These are phyloP conservation scores for Daldinia loculata DNA, from an alignment of 495 filamentous ascomycete genomes.

Conservation along the genomic window DNA sequence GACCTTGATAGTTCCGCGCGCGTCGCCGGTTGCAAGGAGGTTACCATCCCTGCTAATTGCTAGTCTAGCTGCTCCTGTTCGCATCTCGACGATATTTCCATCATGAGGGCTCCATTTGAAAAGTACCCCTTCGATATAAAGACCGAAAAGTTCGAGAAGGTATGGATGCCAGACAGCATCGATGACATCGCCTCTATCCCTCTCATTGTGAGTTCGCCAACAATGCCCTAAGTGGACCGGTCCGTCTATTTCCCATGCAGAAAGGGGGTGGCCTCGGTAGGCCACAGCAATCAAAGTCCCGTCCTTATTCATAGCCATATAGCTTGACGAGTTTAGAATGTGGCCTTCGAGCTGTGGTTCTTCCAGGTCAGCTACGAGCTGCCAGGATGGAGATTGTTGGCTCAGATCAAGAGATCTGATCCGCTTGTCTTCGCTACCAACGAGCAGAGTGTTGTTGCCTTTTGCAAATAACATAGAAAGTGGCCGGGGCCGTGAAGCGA, in stretches of 20 bases:
- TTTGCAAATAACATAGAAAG: conserved; percentile 32
- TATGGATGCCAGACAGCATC: conserved; percentile 43
- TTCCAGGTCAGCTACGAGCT: conserved; percentile 37
- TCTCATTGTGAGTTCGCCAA: conserved; percentile 28
- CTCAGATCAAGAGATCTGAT: conserved; percentile 27
- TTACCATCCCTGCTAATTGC: conserved; percentile 42
- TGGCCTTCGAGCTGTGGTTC: conserved; percentile 41
- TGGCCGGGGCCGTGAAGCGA: conserved; percentile 33
- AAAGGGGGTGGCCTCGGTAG: conserved; percentile 43
- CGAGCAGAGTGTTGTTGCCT: conserved; percentile 24
- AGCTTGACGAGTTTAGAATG: conserved; percentile 35
- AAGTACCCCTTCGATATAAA: conserved; percentile 42
- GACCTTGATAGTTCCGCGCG: conserved; percentile 37
- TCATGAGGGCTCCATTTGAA: conserved; percentile 46
- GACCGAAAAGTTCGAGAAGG: conserved; percentile 38
- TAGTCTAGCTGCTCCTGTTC: conserved; percentile 31
- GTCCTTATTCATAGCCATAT: conserved; percentile 39
- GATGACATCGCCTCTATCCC: conserved; percentile 34
- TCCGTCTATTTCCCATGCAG: conserved; percentile 42
- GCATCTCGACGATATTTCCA: conserved; percentile 33
- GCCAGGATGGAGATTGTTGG: conserved; percentile 26
- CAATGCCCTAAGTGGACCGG: conserved; percentile 45
- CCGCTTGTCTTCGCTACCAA: conserved; percentile 33
- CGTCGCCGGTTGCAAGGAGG: conserved; percentile 42
- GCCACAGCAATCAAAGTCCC: conserved; percentile 39